Evolutionary conservation across 1,284 basidiomycete genomes (phyloP), one percentile per base, ranked within the genome.

Genomic region (Cryptococcus maquisensis): DNA sequence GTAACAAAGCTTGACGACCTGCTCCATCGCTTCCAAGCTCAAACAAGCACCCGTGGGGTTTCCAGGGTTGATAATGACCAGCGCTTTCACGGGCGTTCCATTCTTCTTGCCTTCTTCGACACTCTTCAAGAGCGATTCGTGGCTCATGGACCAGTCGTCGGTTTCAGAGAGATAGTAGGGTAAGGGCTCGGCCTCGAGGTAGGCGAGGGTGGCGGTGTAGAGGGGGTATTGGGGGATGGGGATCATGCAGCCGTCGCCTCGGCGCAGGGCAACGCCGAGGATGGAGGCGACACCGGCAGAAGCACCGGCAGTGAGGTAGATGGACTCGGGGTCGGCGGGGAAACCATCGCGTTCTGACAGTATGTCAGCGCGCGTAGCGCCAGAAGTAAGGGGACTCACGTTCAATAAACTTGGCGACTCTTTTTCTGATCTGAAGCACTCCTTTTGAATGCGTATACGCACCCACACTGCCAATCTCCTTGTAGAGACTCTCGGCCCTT

Each of bases 181-280:
- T 40, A 98, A 79, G 0, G 90, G 79, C n/a, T 83, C 79, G 21
- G 93, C 93, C 46, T 82, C 80, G 75, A 84, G 85, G 67, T 93
- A 86, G 0, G 94, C 88, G 48, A 98, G 85, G 0, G 93, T 87
- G 21, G 95, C 95, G 43, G 93, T 96, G 78, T 98, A 97, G 16
- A 98, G 82, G 1, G 95, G 95, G 74, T 98, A 98, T 79, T 98
- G 95, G 1, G 95, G 95, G 61, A 98, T 98, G 23, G 95, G 95
- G 69, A 98, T 98, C 70, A 78, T 66, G 54, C 73, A 74, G 20
- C 76, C 75, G 45, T 78, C 75, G 26, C 71, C 72, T 26, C 61
- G 37, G 38, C 63, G 57, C 23, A 77, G 62, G 18, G 72, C 66
- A 47, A 76, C 63, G 49, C 60, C 63, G 54, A 98, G 85, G 52